Base-by-base conservation (phyloP, 495 filamentous ascomycete genomes). In the Aspergillus sclerotiicarbonarius region DNA sequence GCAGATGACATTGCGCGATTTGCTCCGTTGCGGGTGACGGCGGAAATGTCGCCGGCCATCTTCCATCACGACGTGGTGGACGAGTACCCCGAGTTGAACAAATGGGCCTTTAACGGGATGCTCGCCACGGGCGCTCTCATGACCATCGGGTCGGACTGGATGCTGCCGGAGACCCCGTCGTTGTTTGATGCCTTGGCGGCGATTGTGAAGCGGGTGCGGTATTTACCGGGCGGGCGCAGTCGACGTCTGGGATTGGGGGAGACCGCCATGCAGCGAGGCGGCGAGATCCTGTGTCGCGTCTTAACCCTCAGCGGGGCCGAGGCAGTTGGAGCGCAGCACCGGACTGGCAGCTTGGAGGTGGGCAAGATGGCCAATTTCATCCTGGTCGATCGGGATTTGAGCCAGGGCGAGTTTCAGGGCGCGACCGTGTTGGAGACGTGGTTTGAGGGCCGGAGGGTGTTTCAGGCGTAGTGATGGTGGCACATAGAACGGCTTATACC, bases 371-470 rank as follows among this genome's bases (percentile, higher is more conserved):
- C 29, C 8, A 51, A 51, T 35, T 51, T 51, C 6, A 51, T 33
- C 16, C 13, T 51, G 7, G 49, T 51, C 16, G 49, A 51, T 51
- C 29, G 30, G 35, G 29, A 13, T 33, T 51, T 51, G 52, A 45
- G n/a, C 39, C 32, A 32, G 15, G 29, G 60, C 37, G 16, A 55
- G 32, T 9, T 59, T 35, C 39, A 55, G 44, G 47, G 51, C 15
- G 13, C 49, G 49, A 33, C 21, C 25, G 49, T 51, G 13, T 53
- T 62, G n/a, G 30, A 52, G 35, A 52, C 57, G 13, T 8, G 25
- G 19, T 62, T 59, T 47, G 51, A 59, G 19, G 51, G 51, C 10
- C 4, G 51, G 51, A 53, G 15, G n/a, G 37, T 41, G 31, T 53
- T 41, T n/a, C 12, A 41, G 37, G 37, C n/a, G 8, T 35, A 35